These are phyloP conservation scores for Dothistroma septosporum DNA, from an alignment of 2,329 filamentous ascomycete species.

Conservation along the genomic window DNA sequence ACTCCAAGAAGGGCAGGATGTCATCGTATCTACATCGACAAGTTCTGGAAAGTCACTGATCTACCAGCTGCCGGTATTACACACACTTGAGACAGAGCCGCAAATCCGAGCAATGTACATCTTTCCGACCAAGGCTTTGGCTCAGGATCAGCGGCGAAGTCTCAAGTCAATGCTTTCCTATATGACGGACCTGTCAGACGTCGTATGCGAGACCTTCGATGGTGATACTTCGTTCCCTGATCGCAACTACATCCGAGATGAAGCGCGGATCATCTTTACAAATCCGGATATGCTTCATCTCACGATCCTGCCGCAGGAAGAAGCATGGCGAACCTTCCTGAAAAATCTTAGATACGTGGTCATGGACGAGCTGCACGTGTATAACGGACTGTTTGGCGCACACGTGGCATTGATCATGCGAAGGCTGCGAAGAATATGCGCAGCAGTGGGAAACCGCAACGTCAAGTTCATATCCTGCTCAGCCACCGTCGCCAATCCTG, in stretches of 20 bases:
- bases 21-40: slow-evolving; percentile 91
- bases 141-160: slow-evolving; percentile 88
- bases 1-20: slow-evolving; percentile 73
- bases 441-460: slow-evolving; percentile 77
- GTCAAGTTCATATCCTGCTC: slow-evolving; percentile 95
- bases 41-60: slow-evolving; percentile 98
- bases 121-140: slow-evolving; percentile 93
- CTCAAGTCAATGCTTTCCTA: slow-evolving; percentile 78
- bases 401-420: slow-evolving; percentile 96
- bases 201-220: slow-evolving; percentile 88
- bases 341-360: slow-evolving; percentile 88
- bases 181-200: slow-evolving; percentile 70
- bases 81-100: slow-evolving; percentile 74
- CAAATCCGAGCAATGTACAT: slow-evolving; percentile 90
- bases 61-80: slow-evolving; percentile 88
- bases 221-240: slow-evolving; percentile 84
- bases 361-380: slow-evolving; percentile 81
- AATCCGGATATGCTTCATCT: slow-evolving; percentile 98
- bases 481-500: slow-evolving; percentile 89
- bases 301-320: slow-evolving; percentile 87
- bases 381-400: slow-evolving; percentile 89
- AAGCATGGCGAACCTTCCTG: slow-evolving; percentile 82
- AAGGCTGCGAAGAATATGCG: slow-evolving; percentile 78
- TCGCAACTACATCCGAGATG: slow-evolving; percentile 75
- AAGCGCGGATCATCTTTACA: slow-evolving; percentile 90